Base-by-base conservation (phyloP, 306 rosid species). In the Gastrolobium villosum region DNA sequence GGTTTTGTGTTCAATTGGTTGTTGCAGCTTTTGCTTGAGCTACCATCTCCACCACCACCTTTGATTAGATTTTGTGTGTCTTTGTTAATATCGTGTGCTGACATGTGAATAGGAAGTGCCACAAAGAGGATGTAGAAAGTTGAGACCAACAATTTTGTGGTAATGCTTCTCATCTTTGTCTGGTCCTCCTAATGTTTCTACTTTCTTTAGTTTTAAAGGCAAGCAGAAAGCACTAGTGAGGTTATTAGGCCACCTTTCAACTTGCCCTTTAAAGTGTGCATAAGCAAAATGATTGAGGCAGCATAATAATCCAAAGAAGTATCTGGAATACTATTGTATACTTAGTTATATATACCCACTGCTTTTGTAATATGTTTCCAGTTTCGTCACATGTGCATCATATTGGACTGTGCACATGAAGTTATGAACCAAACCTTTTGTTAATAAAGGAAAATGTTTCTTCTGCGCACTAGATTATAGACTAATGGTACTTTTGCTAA, bases 1-100 rank as follows among this genome's bases (percentile, higher is more conserved):
- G 72, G 70, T 53, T 44, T 59, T 34, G 69, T 26, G 28, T 34
- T 48, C 36, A 67, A 65, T 56, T 37, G 70, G 7, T 31, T 65
- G 60, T 78, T 69, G 85, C 90, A 87, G 62, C 86, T 77, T 75
- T 70, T 74, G 75, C 53, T n/a, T 57, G 48, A 0, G 60, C 9
- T 50, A 15, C 30, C 28, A 45, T 71, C 44, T 10, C 74, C 57
- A 15, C 30, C 28, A 45, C 75, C 44, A 14, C 74, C 67, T 76
- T 69, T 49, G 62, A 31, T 76, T 64, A 41, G 55, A 31, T 67
- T 2, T 70, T 68, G n/a, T 31, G 71, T 10, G 37, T 5, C 68
- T 54, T n/a, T 76, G 65, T 57, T 57, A 62, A 66, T 45, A 26
- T 34, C 56, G 52, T 69, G 71, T 66, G 90, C 62, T 53, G 60